Evolutionary conservation across 495 filamentous ascomycete genomes (phyloP), one percentile per base, ranked within the genome.

Genomic region (Penicillium taxi): DNA sequence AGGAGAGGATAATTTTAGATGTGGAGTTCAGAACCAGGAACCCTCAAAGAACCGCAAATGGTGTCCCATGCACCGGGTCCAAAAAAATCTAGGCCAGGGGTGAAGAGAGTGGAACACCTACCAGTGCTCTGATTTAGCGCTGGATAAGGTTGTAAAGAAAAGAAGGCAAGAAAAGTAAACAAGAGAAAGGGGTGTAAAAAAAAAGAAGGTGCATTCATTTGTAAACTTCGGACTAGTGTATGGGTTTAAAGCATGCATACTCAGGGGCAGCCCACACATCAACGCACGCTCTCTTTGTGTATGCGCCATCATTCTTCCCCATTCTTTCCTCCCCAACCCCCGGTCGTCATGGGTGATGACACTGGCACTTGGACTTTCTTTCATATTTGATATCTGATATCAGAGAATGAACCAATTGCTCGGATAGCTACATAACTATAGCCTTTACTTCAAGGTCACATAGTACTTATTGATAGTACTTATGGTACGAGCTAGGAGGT

Each of bases 11-110:
- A 36, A 49, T 41, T 39, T 30, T 21, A 29, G 28, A 37, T 41
- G 48, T 45, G 52, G 50, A 56, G 52, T 50, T 28, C 46, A 41
- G 49, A 53, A 56, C 46, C 49, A 50, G 49, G 49, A 41, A 53
- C 49, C 48, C n/a, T 44, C 44, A 27, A 32, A 37, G 48, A 55
- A 52, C 48, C 40, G 44, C 42, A 23, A 47, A 40, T 37, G 34
- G 35, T 41, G 38, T 45, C 29, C 41, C 48, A 55, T 55, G 26
- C 51, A 53, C 42, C 39, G 38, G 33, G 28, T 45, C 27, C 34
- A 44, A 41, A 47, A 41, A 44, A 45, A 48, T 17, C 8, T 12
- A 24, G 27, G 45, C 35, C 43, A 50, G 37, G 37, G 46, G 46
- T 23, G 19, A 16, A 16, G 35, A 24, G 25, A 19, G 31, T 27